Base-by-base conservation (phyloP, 805 yeast species). In the Kodamaea leandrae region DNA sequence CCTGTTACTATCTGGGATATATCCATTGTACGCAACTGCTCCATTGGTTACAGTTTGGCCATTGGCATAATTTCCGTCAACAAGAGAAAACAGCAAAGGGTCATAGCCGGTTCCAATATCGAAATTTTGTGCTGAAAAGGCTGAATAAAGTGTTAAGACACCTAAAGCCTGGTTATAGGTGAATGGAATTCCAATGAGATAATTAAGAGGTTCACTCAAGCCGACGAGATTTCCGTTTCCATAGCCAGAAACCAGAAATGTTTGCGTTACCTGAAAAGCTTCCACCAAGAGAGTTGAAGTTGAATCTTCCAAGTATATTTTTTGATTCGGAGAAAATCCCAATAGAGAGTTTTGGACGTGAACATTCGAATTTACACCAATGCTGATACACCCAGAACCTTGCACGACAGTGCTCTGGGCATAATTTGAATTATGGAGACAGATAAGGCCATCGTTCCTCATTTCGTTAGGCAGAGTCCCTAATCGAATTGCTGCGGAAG, bases 341-440 rank as follows among this genome's bases (percentile, higher is more conserved):
- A 30, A 6, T 7, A 12, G 23, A 12, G 37, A 23, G 17, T 37
- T 36, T 16, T 37, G 41, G 15, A 40, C 36, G 40, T 39, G 46
- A 4, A 47, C n/a, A 29, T n/a, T 34, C 17, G 51, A 40, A 12
- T 41, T 23, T 3, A 2, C 13, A 7, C 49, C 55, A 19, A 51
- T 48, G 33, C 44, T 46, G 15, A 58, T 45, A 50, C 66, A 61
- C 24, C 66, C 66, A 14, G 40, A 14, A 26, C 65, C 65, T 3
- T n/a, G 3, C 27, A 61, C 47, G 14, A 32, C 36, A 15, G 55
- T 47, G 2, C 49, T 41, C 44, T 58, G 64, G 12, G 36, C 26
- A 41, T 52, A 60, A 3, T 36, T 28, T 18, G 47, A 39, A 29
- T 54, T 58, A 32, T 44, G 24, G 30, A 61, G 51, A 48, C 65